Percentiles rank a stretch among this genome's conserved stretches.
Evolutionary conservation across 176 grass and related monocot species (phyloP).

Genomic region (Microstegium vimineum): DNA sequence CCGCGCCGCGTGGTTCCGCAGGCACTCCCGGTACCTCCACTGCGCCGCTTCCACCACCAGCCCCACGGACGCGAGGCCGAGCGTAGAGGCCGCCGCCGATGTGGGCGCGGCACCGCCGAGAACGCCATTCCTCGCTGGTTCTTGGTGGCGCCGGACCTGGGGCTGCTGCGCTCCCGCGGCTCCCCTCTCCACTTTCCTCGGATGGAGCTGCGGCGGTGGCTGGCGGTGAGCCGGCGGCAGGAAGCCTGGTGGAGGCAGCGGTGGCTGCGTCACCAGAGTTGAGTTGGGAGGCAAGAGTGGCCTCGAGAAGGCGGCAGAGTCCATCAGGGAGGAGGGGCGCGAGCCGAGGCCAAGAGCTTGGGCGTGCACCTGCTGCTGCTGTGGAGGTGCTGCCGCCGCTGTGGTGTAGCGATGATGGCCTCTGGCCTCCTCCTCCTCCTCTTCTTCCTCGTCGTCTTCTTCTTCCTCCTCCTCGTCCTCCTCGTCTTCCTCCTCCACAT

Average conservation of each 20-base stretch:
- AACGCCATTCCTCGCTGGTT: constrained; percentile 37
- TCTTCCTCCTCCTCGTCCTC: constrained; percentile 24
- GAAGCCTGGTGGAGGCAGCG: constrained; percentile 17
- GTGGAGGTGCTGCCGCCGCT: constrained; percentile 16
- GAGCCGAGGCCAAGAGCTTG: constrained; percentile 31
- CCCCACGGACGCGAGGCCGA: neutral
- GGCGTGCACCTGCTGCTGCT: constrained; percentile 25
- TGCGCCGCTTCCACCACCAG: constrained; percentile 7
- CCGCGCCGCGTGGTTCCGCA: constrained; percentile 76
- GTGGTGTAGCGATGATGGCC: constrained; percentile 27
- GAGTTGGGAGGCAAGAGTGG: constrained; percentile 66
- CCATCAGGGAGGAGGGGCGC: neutral
- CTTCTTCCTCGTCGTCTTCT: constrained; percentile 1
- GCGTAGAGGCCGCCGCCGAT: neutral
- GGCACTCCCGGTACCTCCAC: constrained; percentile 85
- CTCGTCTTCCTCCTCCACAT: constrained; percentile 46
- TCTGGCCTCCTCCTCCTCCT: constrained; percentile 24
- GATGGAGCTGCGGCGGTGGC: constrained; percentile 1
- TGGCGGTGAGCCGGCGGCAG: neutral
- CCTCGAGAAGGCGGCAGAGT: constrained; percentile 53
- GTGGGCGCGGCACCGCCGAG: neutral
- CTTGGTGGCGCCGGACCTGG: constrained; percentile 27
- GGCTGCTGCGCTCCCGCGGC: constrained; percentile 2
- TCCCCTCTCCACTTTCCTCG: constrained; percentile 29
- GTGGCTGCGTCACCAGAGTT: constrained; percentile 45